Base-by-base conservation (phyloP, 768 basidiomycete genomes). In the Naganishia vishniacii region DNA sequence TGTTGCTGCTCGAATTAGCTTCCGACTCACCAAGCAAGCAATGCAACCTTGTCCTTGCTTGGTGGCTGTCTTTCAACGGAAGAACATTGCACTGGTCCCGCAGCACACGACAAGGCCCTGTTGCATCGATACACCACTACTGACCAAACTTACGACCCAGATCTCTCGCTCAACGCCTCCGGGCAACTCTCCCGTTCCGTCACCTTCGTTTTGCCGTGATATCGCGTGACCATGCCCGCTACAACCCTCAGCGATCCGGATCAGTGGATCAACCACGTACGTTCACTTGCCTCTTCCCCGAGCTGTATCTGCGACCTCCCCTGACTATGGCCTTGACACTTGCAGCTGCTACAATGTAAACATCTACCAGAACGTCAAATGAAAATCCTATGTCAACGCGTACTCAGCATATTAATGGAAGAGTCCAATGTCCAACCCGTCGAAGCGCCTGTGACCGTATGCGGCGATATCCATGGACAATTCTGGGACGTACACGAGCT, bases 361-460 rank as follows among this genome's bases (percentile, higher is more conserved):
- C 76, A 77, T 63, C 70, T 79, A 2, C 78, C 79, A 16, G 79
- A 79, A 68, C 65, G 74, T 23, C 77, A 77, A 56, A 79, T 79
- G 73, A 75, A 76, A 44, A 62, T 70, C 16, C 75, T 79, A 20
- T 79, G 79, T 63, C 48, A 72, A 11, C 67, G 73, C 32, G 78
- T 79, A 28, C 71, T 77, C 12, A 73, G 76, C 65, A 64, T 80
- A 29, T 69, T 80, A 8, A 70, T 80, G 53, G 94, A 95, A 74
- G 95, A 99, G 81, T 92, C 90, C 32, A 99, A 99, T 77, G 95
- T 99, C 1, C 94, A 98, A 79, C 93, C 93, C 23, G 95, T 99
- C 61, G 83, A 88, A 79, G 98, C 94, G 81, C 95, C 95, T 31
- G 95, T 99, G 70, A 99, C 95, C 51, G 95, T 99, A 65, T 99